These are phyloP conservation scores for Schwanniomyces occidentalis DNA, from an alignment of 805 yeast species.

Conservation along the genomic window DNA sequence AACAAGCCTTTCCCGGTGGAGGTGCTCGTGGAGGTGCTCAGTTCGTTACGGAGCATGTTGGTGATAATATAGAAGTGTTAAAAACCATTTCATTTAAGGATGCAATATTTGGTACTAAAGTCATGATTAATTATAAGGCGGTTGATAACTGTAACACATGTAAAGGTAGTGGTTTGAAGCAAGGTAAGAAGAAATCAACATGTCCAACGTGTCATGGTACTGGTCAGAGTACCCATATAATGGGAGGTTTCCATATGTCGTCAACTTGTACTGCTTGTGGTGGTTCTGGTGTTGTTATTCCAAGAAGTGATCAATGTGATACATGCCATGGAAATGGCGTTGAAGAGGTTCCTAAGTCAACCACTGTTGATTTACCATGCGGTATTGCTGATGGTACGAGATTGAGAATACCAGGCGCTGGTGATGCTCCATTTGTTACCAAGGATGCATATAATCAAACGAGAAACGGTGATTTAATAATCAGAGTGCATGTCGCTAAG, in stretches of 20 bases:
- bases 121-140: constrained; percentile 67
- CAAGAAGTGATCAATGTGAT: constrained; percentile 66
- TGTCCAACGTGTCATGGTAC: constrained; percentile 91
- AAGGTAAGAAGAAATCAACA: constrained; percentile 69
- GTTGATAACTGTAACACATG: constrained; percentile 79
- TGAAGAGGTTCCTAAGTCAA: constrained; percentile 60
- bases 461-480: constrained; percentile 83
- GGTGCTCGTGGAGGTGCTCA: constrained; percentile 41
- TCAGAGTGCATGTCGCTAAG: constrained; percentile 74
- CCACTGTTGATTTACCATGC: constrained; percentile 81
- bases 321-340: constrained; percentile 93
- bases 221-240: constrained; percentile 81
- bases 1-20: constrained; percentile 51
- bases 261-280: constrained; percentile 86
- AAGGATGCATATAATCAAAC: constrained; percentile 68
- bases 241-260: constrained; percentile 97
- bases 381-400: constrained; percentile 88
- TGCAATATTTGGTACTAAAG: constrained; percentile 76
- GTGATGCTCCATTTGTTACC: constrained; percentile 81
- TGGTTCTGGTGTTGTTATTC: constrained; percentile 83
- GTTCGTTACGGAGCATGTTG: constrained; percentile 76
- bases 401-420: constrained; percentile 81
- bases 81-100: constrained; percentile 80
- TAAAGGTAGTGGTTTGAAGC: constrained; percentile 81
- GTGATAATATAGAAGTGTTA: constrained; percentile 83